Percentiles rank a stretch among this genome's conserved stretches.
Conservation (phyloP, 2,329 filamentous ascomycete genomes). For the Stagonosporopsis rhizophila region DNA sequence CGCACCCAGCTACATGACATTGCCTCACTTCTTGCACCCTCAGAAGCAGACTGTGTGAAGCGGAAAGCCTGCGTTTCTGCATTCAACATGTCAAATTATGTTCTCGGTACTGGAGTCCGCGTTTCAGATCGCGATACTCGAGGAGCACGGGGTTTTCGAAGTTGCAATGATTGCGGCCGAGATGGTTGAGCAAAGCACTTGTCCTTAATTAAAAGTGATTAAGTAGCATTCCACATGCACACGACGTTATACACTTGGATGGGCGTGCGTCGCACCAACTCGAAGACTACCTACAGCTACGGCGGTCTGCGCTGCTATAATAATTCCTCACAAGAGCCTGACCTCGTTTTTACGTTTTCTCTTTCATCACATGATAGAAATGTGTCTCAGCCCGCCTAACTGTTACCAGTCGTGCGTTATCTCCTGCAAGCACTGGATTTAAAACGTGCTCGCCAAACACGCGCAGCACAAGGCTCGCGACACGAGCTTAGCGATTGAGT, state of each 20-base stretch:
- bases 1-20: not conserved
- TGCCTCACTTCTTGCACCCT: not conserved
- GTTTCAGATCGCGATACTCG: not conserved
- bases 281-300: not conserved
- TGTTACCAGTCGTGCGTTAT: not conserved
- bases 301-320: not conserved
- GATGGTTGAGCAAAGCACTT: not conserved
- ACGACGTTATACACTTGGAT: not conserved
- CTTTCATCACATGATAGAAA: no score
- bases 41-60: slow-evolving; percentile 1
- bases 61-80: slow-evolving; percentile 6
- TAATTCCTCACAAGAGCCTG: not conserved
- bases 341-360: not conserved
- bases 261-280: slow-evolving; percentile 4
- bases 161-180: not conserved
- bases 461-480: not conserved
- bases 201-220: slow-evolving; percentile 3
- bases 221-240: not conserved
- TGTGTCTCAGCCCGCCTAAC: no score
- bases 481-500: not conserved
- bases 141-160: not conserved
- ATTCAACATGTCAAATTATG: not conserved
- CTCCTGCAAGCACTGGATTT: not conserved
- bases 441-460: not conserved
- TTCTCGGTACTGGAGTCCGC: not conserved